Percentiles rank a stretch among this genome's conserved stretches.
These are phyloP conservation scores for Penicillium maclennaniae DNA, from an alignment of 495 filamentous ascomycete genomes.

Conservation along the genomic window DNA sequence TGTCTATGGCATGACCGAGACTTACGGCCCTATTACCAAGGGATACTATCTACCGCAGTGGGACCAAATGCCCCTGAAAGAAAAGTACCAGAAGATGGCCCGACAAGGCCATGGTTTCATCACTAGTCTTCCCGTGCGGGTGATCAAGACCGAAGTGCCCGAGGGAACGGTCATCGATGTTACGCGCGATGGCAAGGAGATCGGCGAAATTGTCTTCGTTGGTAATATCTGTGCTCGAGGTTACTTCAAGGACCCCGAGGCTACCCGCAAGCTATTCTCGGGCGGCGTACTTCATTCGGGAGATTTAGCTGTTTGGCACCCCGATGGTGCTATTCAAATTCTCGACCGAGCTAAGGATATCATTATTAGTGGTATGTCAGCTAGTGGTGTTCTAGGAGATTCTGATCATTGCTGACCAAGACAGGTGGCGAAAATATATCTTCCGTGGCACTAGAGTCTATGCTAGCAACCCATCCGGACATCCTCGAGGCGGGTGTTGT, in stretches of 20 bases:
- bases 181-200: slow-evolving; percentile 73
- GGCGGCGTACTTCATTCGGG: slow-evolving; percentile 87
- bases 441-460: slow-evolving; percentile 83
- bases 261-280: slow-evolving; percentile 81
- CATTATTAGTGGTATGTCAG: slow-evolving; percentile 81
- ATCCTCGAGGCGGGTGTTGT: slow-evolving; percentile 90
- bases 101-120: slow-evolving; percentile 92
- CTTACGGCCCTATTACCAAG: slow-evolving; percentile 94
- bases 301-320: slow-evolving; percentile 88
- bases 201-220: slow-evolving; percentile 86
- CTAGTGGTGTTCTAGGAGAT: neutral
- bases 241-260: slow-evolving; percentile 86
- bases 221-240: slow-evolving; percentile 92
- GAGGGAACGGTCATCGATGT: slow-evolving; percentile 73
- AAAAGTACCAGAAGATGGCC: slow-evolving; percentile 83
- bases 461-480: slow-evolving; percentile 85
- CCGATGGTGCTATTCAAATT: slow-evolving; percentile 87
- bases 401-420: slow-evolving; percentile 6
- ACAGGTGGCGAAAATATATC: slow-evolving; percentile 95
- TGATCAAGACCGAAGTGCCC: slow-evolving; percentile 73
- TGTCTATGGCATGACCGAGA: slow-evolving; percentile 93
- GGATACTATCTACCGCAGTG: slow-evolving; percentile 82
- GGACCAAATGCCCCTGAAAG: slow-evolving; percentile 63
- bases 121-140: slow-evolving; percentile 72
- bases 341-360: slow-evolving; percentile 95